phyloP scores from a whole-genome alignment of 2,329 filamentous ascomycete genomes.

The Cucurbitaria berberidis region DNA sequence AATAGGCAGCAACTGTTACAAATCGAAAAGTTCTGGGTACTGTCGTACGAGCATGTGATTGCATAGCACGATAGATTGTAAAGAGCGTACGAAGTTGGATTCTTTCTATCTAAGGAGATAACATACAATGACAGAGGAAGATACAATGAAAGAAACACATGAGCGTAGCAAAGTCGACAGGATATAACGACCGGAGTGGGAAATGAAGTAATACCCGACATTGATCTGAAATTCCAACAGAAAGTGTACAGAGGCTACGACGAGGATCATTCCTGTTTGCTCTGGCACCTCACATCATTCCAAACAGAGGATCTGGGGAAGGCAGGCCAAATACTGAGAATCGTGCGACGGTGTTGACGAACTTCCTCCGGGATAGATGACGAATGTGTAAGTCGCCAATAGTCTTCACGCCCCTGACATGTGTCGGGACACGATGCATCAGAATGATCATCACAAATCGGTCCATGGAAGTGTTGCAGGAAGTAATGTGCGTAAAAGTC shows the following conservation, averaged over 20 bases:
- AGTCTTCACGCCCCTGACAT: background rate
- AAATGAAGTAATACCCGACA: no score
- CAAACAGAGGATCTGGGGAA: slow-evolving; percentile 7
- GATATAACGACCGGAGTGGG: background rate
- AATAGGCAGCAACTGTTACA: no score
- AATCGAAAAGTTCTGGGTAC: no score
- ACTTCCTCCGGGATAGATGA: slow-evolving; percentile 2
- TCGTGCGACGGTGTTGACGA: slow-evolving; percentile 11
- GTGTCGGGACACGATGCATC: background rate
- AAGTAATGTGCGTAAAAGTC: slow-evolving; percentile 13
- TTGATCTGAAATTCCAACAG: no score
- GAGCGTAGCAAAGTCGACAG: background rate
- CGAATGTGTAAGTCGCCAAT: background rate
- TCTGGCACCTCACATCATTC: background rate
- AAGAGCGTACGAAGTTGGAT: slow-evolving; percentile 23
- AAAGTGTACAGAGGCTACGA: no score
- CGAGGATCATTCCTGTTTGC: background rate
- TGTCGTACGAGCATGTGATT: no score
- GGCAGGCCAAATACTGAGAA: slow-evolving; percentile 14
- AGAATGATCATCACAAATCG: background rate
- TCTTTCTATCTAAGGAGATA: slow-evolving; percentile 12
- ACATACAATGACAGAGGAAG: background rate
- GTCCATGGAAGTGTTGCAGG: slow-evolving; percentile 1
- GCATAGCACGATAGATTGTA: no score
- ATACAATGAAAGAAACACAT: background rate